Base-by-base conservation (phyloP, 75 land plant genomes). In the Adiantum capillusveneris region DNA sequence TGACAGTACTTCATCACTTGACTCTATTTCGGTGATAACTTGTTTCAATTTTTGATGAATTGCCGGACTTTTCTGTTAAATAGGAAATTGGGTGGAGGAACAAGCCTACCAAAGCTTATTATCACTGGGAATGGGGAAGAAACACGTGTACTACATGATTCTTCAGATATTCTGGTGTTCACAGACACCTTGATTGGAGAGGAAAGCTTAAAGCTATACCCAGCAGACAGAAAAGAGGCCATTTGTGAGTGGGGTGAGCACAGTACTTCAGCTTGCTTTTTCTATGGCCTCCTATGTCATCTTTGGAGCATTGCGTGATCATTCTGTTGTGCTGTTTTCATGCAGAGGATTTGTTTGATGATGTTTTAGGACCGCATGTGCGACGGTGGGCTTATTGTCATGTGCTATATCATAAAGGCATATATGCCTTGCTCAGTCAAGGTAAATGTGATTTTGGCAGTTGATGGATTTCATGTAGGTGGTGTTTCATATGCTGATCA, bases 41-140 rank as follows among this genome's bases (percentile, higher is more conserved):
- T 60, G 50, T 26, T 45, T 44, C 21, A 49, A 24, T 30, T 49
- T 6, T 14, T 24, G 29, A 42, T 50, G 28, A 56, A 6, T 48
- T 56, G 19, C 28, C 46, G 24, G 27, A 50, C 21, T 62, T n/a
- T n/a, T n/a, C n/a, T n/a, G n/a, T n/a, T n/a, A n/a, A n/a, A n/a
- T 45, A 74, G 77, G 61, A 74, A 74, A 12, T 53, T 74, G 14
- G 77, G 77, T 52, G 57, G 60, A 34, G 77, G 77, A 31, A 74
- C 77, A 31, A 74, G 73, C 53, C 63, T 75, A 48, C 77, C 77
- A 21, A 74, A 74, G 42, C 74, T 74, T 36, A 59, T 65, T 27
- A n/a, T 69, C 21, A 41, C 44, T 2, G 74, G 62, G n/a, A 58
- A 71, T 45, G 59, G 52, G 11, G n/a, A 46, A 31, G 66, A 44